phyloP scores from a whole-genome alignment of 495 filamentous ascomycete genomes.

The Penicillium diatomitis region DNA sequence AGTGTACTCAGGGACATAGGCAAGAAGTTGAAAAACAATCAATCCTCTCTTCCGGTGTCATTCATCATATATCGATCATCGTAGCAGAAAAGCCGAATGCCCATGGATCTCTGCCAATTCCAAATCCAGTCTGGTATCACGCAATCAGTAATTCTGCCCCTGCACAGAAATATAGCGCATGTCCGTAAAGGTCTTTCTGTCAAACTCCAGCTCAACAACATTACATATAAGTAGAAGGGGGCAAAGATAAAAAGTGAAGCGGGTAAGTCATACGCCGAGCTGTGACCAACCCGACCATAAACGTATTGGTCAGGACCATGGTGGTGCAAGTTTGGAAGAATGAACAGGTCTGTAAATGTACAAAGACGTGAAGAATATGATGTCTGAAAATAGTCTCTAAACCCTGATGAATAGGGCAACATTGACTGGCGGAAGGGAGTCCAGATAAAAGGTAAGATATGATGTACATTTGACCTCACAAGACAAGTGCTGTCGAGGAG shows the following conservation, averaged over 20 bases:
- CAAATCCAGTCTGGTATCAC: constrained; percentile 8
- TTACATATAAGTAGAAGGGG: constrained; percentile 21
- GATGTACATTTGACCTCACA: constrained; percentile 19
- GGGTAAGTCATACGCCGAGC: not conserved
- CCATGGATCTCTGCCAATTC: too few species aligned
- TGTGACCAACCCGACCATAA: too few species aligned
- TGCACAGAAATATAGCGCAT: constrained; percentile 3
- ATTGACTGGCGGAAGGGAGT: too few species aligned
- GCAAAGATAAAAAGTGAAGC: constrained; percentile 4
- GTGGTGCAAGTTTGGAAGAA: not conserved
- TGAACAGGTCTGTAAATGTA: constrained; percentile 3
- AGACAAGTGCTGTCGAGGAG: constrained; percentile 11
- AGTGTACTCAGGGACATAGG: too few species aligned
- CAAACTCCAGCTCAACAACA: constrained; percentile 11
- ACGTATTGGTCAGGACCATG: too few species aligned
- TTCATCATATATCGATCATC: constrained; percentile 11
- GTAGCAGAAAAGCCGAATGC: not conserved
- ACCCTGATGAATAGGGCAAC: too few species aligned
- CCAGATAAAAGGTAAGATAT: constrained; percentile 2
- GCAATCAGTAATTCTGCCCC: constrained; percentile 2
- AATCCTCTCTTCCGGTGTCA: too few species aligned
- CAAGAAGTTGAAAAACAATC: too few species aligned
- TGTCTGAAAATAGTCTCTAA: too few species aligned
- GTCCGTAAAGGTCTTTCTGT: constrained; percentile 6
- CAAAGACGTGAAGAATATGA: too few species aligned